These are phyloP conservation scores for Plasmodium vivax DNA, from an alignment of 169 alveolate species.

Conservation along the genomic window DNA sequence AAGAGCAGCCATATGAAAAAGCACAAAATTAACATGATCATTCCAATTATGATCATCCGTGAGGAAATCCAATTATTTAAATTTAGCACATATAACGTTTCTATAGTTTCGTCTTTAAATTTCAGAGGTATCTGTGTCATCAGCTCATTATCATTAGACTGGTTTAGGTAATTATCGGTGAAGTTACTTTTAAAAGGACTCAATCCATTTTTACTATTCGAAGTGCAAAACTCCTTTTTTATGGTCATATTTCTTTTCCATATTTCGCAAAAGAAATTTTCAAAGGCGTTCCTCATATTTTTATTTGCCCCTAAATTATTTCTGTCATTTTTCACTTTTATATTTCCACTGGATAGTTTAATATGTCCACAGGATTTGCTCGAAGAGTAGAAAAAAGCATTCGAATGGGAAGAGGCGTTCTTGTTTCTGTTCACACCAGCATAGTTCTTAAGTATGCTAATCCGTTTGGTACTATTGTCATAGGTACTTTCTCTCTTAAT, in stretches of 20 bases:
- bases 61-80: constrained; percentile 72
- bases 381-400: neutral
- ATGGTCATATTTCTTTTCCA: constrained; percentile 54
- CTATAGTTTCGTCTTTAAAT: constrained; percentile 77
- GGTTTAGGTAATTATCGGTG: constrained; percentile 26
- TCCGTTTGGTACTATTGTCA: neutral
- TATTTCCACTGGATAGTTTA: constrained; percentile 19
- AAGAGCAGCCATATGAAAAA: constrained; percentile 73
- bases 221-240: constrained; percentile 21
- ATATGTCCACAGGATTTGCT: constrained; percentile 40
- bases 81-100: constrained; percentile 80
- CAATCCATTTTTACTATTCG: constrained; percentile 22
- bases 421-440: neutral
- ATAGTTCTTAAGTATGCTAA: neutral
- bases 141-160: constrained; percentile 35
- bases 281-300: neutral
- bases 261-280: constrained; percentile 29
- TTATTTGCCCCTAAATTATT: neutral
- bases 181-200: constrained; percentile 33
- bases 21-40: constrained; percentile 67
- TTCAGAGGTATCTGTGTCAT: constrained; percentile 76
- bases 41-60: constrained; percentile 61
- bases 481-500: constrained; percentile 15
- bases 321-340: constrained; percentile 23
- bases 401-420: neutral